Percentiles rank a stretch among this genome's conserved stretches.
Evolutionary conservation across 2,329 filamentous ascomycete species (phyloP).

Genomic region (Aspergillus luchuensis): DNA sequence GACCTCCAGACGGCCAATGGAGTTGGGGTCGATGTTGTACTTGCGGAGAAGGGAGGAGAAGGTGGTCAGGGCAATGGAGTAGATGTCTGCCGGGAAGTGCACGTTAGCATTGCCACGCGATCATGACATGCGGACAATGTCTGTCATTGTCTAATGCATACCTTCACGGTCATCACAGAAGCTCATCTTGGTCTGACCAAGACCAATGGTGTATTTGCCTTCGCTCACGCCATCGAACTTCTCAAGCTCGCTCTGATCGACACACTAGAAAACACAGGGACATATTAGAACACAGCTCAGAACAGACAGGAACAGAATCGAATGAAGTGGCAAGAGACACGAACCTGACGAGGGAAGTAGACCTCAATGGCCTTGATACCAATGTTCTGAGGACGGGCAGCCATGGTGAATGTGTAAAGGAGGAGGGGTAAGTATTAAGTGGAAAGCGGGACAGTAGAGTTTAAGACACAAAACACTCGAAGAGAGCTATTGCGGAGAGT

Average conservation of each 20-base stretch:
- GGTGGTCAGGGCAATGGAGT: slow-evolving; percentile 79
- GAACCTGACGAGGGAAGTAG: slow-evolving; percentile 82
- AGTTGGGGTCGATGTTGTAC: slow-evolving; percentile 77
- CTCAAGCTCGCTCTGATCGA: slow-evolving; percentile 79
- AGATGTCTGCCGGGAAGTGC: slow-evolving; percentile 68
- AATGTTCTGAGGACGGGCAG: slow-evolving; percentile 78
- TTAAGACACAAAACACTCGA: slow-evolving; percentile 8
- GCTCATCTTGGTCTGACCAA: slow-evolving; percentile 89
- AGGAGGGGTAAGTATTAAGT: slow-evolving; percentile 13
- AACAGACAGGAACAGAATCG: slow-evolving; percentile 5
- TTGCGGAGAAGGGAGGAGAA: slow-evolving; percentile 77
- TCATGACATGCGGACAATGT: background rate
- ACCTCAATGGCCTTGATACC: slow-evolving; percentile 93
- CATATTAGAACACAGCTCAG: slow-evolving; percentile 18
- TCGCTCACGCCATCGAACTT: slow-evolving; percentile 80
- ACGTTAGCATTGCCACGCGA: slow-evolving; percentile 11
- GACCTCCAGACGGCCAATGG: slow-evolving; percentile 78
- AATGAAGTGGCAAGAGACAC: slow-evolving; percentile 32
- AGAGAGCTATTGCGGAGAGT: background rate
- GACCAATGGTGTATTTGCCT: slow-evolving; percentile 88
- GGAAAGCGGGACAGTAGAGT: slow-evolving; percentile 11
- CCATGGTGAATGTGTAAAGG: slow-evolving; percentile 56
- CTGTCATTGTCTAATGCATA: slow-evolving; percentile 42
- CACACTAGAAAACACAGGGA: slow-evolving; percentile 60
- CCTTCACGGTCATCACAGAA: slow-evolving; percentile 90